These are phyloP conservation scores for Caloboletus firmus DNA, from an alignment of 1,284 basidiomycete species.

Conservation along the genomic window DNA sequence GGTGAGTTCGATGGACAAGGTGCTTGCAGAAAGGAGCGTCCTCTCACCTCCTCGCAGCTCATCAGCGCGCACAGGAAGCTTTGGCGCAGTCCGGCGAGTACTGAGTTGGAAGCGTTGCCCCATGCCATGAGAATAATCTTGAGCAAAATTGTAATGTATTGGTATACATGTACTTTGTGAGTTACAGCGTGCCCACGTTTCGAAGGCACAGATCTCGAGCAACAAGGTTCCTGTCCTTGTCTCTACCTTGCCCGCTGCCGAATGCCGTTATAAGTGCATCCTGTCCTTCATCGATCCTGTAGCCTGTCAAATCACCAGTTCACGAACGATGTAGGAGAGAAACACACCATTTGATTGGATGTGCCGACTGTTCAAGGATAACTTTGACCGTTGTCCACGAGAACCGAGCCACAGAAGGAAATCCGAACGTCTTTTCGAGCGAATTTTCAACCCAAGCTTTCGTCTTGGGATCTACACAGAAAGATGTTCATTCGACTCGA, in stretches of 20 bases:
- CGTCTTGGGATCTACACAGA: slow-evolving; percentile 80
- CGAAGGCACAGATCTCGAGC: slow-evolving; percentile 71
- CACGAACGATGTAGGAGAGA: neutral
- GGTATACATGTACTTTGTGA: slow-evolving; percentile 3
- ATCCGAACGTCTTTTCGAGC: slow-evolving; percentile 90
- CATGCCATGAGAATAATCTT: neutral
- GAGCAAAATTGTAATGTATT: slow-evolving; percentile 9
- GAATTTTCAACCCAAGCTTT: slow-evolving; percentile 80
- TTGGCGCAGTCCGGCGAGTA: slow-evolving; percentile 16
- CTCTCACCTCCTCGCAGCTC: slow-evolving; percentile 17
- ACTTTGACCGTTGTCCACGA: slow-evolving; percentile 96
- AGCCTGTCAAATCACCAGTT: neutral
- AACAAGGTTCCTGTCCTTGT: slow-evolving; percentile 67
- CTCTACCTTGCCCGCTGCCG: slow-evolving; percentile 61
- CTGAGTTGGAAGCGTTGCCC: slow-evolving; percentile 3
- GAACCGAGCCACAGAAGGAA: slow-evolving; percentile 88
- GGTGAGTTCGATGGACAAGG: slow-evolving; percentile 21
- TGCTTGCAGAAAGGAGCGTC: neutral
- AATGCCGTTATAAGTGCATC: slow-evolving; percentile 75
- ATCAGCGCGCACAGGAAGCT: slow-evolving; percentile 1
- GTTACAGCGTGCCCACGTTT: slow-evolving; percentile 54
- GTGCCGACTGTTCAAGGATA: slow-evolving; percentile 77
- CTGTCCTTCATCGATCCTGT: slow-evolving; percentile 80
- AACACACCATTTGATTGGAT: slow-evolving; percentile 76
- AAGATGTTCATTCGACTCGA: slow-evolving; percentile 5